Base-by-base conservation (phyloP, 2,329 filamentous ascomycete genomes). In the Penicillium sp. region DNA sequence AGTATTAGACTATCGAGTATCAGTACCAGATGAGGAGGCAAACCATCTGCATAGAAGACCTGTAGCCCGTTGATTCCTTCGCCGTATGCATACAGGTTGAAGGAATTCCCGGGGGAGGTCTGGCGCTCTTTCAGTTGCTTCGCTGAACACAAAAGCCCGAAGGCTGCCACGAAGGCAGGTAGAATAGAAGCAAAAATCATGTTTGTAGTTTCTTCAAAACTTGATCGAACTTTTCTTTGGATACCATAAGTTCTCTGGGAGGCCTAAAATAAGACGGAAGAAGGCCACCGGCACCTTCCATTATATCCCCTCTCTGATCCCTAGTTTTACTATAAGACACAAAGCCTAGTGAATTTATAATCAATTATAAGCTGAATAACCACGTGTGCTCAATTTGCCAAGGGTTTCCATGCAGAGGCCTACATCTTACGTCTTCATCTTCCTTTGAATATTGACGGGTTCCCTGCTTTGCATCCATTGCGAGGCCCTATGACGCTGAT, bases 1-100 rank as follows among this genome's bases (percentile, higher is more conserved):
- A 7, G 8, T 7, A 11, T 37, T 14, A 37, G 18, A 7, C 11
- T n/a, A 8, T n/a, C 35, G 5, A 37, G 7, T 37, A 23, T 23
- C 1, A 11, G 1, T 22, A 14, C 3, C 9, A 34, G 3, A 5
- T 1, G 11, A 4, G 31, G 16, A 11, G 16, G 20, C 26, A 6
- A 24, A 38, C 42, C 42, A 32, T 44, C 42, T 14, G 42, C 42
- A 39, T 37, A 44, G 35, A 31, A 44, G 2, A 44, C 24, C 3
- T 10, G 13, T 8, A 39, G 26, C 9, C 42, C 42, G 10, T 39
- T 24, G 11, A 44, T 38, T 5, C 16, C 29, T 4, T 28, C 20
- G 4, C 34, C 42, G 14, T 44, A 38, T 4, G 42, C 42, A 31
- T 44, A 44, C 9, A 44, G 34, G 6, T 18, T 23, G 20, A 38